Conservation (phyloP, 2,329 filamentous ascomycete genomes). For the Pyricularia sp. region DNA sequence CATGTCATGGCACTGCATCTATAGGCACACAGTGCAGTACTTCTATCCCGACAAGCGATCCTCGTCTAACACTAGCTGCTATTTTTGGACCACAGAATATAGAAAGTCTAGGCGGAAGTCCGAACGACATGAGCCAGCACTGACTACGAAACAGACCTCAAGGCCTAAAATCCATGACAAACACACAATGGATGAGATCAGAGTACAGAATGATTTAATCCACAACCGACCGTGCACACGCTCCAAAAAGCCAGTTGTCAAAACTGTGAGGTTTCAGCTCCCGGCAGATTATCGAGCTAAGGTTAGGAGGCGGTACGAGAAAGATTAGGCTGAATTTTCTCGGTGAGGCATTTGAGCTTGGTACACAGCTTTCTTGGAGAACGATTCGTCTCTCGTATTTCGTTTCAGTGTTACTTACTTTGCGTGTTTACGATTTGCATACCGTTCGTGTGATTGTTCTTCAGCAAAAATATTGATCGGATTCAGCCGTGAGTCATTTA, state of each 20-base stretch:
- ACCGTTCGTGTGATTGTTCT: neutral
- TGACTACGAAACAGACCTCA: neutral
- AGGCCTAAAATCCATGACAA: neutral
- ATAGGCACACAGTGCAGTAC: slow-evolving; percentile 1
- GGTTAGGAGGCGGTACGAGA: neutral
- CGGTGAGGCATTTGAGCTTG: neutral
- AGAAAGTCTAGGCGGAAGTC: neutral
- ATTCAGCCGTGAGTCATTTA: neutral
- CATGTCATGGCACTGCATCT: neutral
- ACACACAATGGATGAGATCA: neutral
- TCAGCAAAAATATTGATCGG: neutral
- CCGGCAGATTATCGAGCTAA: neutral
- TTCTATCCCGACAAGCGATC: slow-evolving; percentile 1
- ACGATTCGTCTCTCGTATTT: neutral
- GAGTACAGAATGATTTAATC: neutral
- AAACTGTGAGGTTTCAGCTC: neutral
- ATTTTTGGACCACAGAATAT: neutral
- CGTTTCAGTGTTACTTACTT: neutral
- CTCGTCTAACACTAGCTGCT: neutral
- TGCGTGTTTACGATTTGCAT: neutral
- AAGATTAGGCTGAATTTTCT: slow-evolving; percentile 1
- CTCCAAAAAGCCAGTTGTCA: neutral
- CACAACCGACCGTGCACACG: slow-evolving; percentile 1
- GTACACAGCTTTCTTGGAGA: neutral
- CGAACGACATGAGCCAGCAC: neutral